Evolutionary conservation across 768 basidiomycete species (phyloP).

Genomic region (Coprinopsis marcescibilis): DNA sequence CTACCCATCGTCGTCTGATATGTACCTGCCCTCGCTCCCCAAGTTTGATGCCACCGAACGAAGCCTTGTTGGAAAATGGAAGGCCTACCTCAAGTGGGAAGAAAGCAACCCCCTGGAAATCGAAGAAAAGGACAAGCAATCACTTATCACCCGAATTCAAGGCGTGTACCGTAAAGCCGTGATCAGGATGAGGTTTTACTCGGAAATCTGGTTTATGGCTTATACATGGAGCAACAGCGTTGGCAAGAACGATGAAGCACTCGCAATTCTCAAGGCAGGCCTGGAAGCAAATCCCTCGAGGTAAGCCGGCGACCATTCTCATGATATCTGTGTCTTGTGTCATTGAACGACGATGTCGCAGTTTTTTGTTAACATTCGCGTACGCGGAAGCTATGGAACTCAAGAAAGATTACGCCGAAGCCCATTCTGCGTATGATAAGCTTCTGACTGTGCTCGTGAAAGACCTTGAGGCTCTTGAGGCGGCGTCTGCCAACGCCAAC

Average conservation of each 20-base stretch:
- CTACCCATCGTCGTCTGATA: conserved; percentile 32
- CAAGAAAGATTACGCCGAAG: conserved; percentile 54
- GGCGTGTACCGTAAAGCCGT: conserved; percentile 87
- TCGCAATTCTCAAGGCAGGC: conserved; percentile 75
- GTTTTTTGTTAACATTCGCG: conserved; percentile 88
- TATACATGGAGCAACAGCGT: conserved; percentile 74
- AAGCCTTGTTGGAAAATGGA: conserved; percentile 80
- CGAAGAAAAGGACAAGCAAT: conserved; percentile 71
- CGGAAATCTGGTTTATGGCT: conserved; percentile 96
- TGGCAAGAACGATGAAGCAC: conserved; percentile 77
- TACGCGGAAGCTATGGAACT: conserved; percentile 70
- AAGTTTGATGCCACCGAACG: conserved; percentile 71
- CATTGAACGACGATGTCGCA: conserved; percentile 30
- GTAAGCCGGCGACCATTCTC: conserved; percentile 28
- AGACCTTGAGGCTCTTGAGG: conserved; percentile 59
- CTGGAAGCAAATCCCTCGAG: conserved; percentile 83
- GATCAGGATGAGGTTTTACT: conserved; percentile 88
- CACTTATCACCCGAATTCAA: conserved; percentile 64
- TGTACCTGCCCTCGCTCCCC: conserved; percentile 66
- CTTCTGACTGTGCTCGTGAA: conserved; percentile 62
- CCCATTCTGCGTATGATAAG: conserved; percentile 66
- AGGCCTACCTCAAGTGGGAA: conserved; percentile 91
- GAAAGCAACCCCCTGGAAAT: conserved; percentile 91
- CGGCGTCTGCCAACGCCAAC: conserved; percentile 15
- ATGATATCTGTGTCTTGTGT: not conserved